Percentiles rank a stretch among this genome's conserved stretches.
Conservation (phyloP, 495 filamentous ascomycete species). For the Apodospora peruviana region DNA sequence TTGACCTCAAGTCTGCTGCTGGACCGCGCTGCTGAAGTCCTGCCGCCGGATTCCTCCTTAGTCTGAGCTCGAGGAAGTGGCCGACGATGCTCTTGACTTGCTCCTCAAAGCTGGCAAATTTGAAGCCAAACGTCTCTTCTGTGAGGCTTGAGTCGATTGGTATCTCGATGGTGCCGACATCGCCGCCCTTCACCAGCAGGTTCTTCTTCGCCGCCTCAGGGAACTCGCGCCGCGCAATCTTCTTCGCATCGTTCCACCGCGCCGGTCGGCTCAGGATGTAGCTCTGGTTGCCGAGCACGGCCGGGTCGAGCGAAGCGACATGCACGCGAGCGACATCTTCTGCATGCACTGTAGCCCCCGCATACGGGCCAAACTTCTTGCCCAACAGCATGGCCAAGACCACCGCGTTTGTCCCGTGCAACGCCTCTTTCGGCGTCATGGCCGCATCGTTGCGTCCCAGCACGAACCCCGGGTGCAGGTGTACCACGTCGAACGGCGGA, state of each 20-base stretch:
- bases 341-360: slow-evolving; percentile 34
- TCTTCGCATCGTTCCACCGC: slow-evolving; percentile 41
- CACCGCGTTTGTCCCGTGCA: slow-evolving; percentile 32
- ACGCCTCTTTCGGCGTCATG: slow-evolving; percentile 23
- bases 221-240: slow-evolving; percentile 34
- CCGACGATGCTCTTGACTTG: slow-evolving; percentile 38
- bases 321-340: slow-evolving; percentile 41
- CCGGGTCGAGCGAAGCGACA: slow-evolving; percentile 33
- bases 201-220: slow-evolving; percentile 34
- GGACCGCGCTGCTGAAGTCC: background rate
- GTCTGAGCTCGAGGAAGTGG: slow-evolving; percentile 29
- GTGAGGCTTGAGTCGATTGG: slow-evolving; percentile 37
- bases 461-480: slow-evolving; percentile 42
- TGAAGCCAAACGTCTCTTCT: slow-evolving; percentile 42
- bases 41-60: slow-evolving; percentile 5
- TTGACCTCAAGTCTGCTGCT: background rate
- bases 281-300: slow-evolving; percentile 33
- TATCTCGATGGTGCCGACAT: slow-evolving; percentile 27
- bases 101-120: slow-evolving; percentile 40
- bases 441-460: slow-evolving; percentile 39
- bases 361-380: slow-evolving; percentile 18
- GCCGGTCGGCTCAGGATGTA: slow-evolving; percentile 29
- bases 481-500: slow-evolving; percentile 40
- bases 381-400: slow-evolving; percentile 33
- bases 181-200: slow-evolving; percentile 33